These are phyloP conservation scores for Agrocybe chaxingu DNA, from an alignment of 768 basidiomycete genomes.

Conservation along the genomic window DNA sequence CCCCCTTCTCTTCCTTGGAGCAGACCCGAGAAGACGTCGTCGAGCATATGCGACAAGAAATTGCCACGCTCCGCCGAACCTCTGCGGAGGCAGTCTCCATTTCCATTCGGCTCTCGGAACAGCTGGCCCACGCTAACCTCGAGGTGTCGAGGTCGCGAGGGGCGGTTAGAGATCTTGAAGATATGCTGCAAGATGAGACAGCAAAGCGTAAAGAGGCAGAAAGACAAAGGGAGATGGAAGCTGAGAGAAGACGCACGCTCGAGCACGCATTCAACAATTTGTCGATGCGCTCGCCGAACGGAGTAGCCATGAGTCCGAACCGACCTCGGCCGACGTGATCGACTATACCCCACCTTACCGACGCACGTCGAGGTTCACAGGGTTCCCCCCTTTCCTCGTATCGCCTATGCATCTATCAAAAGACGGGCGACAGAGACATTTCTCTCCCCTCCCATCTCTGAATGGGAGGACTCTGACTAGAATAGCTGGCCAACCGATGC, in stretches of 20 bases:
- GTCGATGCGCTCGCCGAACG: conserved; percentile 16
- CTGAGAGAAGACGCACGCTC: conserved; percentile 38
- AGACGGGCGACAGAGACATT: too few relatives aligned
- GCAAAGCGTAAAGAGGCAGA: conserved; percentile 55
- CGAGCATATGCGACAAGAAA: conserved; percentile 65
- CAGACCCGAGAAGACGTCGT: conserved; percentile 40
- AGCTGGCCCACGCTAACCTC: conserved; percentile 62
- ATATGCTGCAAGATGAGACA: conserved; percentile 58
- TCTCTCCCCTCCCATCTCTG: too few relatives aligned
- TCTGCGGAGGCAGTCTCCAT: conserved; percentile 66
- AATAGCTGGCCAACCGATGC: too few relatives aligned
- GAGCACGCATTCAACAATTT: conserved; percentile 21
- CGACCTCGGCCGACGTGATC: conserved; percentile 12
- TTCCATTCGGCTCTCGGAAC: conserved; percentile 64
- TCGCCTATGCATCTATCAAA: too few relatives aligned
- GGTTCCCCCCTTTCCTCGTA: background rate
- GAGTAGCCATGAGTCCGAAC: background rate
- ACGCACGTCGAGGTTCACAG: conserved; percentile 2
- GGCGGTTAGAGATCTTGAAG: conserved; percentile 52
- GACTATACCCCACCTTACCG: background rate
- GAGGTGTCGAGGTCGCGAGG: conserved; percentile 56
- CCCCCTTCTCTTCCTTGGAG: conserved; percentile 38
- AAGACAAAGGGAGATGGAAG: conserved; percentile 45
- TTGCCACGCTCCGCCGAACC: conserved; percentile 60
- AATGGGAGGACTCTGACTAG: too few relatives aligned